Evolutionary conservation across 768 basidiomycete genomes (phyloP).

Genomic region (Leccinum imitatum): DNA sequence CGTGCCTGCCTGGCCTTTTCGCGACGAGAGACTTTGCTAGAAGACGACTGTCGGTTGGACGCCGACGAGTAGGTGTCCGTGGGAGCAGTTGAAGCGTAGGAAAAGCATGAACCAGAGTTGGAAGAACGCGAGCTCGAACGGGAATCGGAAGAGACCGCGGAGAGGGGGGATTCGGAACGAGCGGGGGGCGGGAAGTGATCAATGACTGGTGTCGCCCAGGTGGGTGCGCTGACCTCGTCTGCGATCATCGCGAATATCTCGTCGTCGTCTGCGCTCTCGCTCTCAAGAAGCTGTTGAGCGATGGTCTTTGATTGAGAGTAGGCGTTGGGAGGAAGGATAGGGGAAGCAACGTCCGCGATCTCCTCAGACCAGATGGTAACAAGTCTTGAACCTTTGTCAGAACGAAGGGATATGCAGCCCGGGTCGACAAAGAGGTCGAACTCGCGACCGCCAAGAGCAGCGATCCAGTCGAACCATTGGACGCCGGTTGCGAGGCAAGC

Average conservation of each 20-base stretch:
- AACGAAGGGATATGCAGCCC: constrained; percentile 70
- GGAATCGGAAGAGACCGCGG: constrained; percentile 52
- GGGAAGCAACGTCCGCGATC: constrained; percentile 28
- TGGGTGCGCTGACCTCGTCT: constrained; percentile 64
- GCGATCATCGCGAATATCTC: constrained; percentile 74
- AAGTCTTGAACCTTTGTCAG: constrained; percentile 45
- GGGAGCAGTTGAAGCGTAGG: constrained; percentile 61
- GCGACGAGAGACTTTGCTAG: constrained; percentile 60
- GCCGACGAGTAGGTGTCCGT: constrained; percentile 47
- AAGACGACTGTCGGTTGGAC: constrained; percentile 41
- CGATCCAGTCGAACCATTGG: constrained; percentile 83
- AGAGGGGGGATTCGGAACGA: constrained; percentile 59
- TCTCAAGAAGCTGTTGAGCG: constrained; percentile 71
- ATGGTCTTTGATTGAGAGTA: constrained; percentile 52
- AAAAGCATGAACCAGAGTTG: constrained; percentile 72
- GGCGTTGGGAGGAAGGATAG: constrained; percentile 19
- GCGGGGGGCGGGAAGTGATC: constrained; percentile 54
- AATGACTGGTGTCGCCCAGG: constrained; percentile 66
- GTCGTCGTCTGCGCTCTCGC: constrained; percentile 70
- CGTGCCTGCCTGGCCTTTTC: constrained; percentile 67
- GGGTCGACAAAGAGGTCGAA: constrained; percentile 84
- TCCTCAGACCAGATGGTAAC: constrained; percentile 71
- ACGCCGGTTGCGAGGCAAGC: constrained; percentile 69
- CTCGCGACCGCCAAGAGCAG: constrained; percentile 62
- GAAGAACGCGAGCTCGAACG: constrained; percentile 61